Conservation (phyloP, 805 yeast genomes). For the Ascoidea tarda region DNA sequence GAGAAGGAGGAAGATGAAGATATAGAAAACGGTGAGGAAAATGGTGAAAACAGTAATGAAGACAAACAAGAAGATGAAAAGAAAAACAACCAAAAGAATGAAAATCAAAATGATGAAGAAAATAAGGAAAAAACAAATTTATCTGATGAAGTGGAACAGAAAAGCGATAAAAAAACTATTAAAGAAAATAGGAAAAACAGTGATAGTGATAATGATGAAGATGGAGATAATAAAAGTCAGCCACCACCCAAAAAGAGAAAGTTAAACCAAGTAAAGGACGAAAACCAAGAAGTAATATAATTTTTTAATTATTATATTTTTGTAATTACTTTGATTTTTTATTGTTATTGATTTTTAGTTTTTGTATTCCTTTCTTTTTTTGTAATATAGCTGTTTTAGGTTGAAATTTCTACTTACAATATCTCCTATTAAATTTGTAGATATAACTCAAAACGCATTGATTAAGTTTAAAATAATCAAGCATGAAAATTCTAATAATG, state of each 20-base stretch:
- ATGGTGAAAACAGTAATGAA: conserved; percentile 37
- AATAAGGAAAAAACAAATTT: conserved; percentile 79
- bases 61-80: background rate
- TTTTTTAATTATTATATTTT: background rate
- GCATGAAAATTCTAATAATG: no score
- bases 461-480: no score
- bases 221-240: background rate
- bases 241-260: no score
- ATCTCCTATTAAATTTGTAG: no score
- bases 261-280: no score
- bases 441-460: no score
- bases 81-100: no score
- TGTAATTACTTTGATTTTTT: background rate
- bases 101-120: conserved; percentile 89
- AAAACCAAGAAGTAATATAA: no score
- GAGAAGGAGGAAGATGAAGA: conserved; percentile 41
- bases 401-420: background rate
- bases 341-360: background rate
- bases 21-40: conserved; percentile 50
- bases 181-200: background rate
- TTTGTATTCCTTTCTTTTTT: background rate
- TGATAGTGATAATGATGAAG: conserved; percentile 1
- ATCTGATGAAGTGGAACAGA: conserved; percentile 68
- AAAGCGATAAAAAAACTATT: conserved; percentile 25
- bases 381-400: no score